Base-by-base conservation (phyloP, 495 filamentous ascomycete species). In the Talaromyces wortmannii region DNA sequence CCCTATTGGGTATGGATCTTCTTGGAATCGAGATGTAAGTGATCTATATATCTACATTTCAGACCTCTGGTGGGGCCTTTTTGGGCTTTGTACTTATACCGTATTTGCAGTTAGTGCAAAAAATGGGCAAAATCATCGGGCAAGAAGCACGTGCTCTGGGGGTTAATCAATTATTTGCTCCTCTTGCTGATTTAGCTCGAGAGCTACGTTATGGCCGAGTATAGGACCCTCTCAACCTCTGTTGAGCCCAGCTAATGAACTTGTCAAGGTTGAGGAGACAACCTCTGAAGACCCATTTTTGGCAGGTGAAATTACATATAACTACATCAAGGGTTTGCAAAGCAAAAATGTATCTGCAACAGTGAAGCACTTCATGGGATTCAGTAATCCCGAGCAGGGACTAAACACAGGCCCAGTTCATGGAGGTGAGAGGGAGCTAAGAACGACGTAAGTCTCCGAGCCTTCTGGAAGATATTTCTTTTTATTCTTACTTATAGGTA, bases 351-450 rank as follows among this genome's bases (percentile, higher is more conserved):
- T 88, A 23, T 81, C 81, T 6, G 78, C 85, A 12, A 87, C 78
- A 57, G 82, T 89, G 30, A 90, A 89, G 72, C 85, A 89, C 59
- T 89, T 84, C 61, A 77, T 79, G 4, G 86, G 75, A 5, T 87
- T 80, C 62, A 83, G 72, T 18, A 73, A 67, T n/a, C 84, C 83
- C 0, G 85, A 88, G 58, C 83, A 87, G 64, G 85, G 85, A 6
- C 57, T 88, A 4, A 88, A 89, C 51, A 84, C 82, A 52, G 84
- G 78, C 0, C 84, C 85, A 2, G 84, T 87, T 2, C 84, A 87
- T 56, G 85, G 83, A 10, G 86, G 85, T 6, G 78, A 86, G 63
- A 68, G 86, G 57, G 85, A 88, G 58, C 64, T 87, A 50, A 78
- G 83, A 15, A 85, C 84, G 6, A 87, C 83, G 71, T 74, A 56